A percentile compares a stretch with the other conserved stretches of the same genome.
These are phyloP conservation scores for Botrytis galanthina DNA, from an alignment of 2,329 filamentous ascomycete species.

Conservation along the genomic window DNA sequence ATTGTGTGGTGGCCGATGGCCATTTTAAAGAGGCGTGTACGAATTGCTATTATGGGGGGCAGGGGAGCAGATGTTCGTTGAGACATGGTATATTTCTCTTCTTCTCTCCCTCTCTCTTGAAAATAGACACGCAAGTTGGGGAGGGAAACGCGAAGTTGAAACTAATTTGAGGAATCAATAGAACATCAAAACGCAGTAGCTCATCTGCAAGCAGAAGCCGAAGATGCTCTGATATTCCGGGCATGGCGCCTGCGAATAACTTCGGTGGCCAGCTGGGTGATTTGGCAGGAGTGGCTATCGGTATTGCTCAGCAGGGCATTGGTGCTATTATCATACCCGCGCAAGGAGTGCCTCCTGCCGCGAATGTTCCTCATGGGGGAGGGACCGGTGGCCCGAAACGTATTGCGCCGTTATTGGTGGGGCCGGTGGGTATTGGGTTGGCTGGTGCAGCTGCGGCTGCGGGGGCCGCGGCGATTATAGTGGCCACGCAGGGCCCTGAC, in stretches of 20 bases:
- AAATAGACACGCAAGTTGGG: no score
- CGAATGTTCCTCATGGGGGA: background rate
- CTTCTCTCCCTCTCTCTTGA: background rate
- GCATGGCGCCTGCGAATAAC: slow-evolving; percentile 1
- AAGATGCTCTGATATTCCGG: background rate
- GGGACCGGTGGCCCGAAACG: background rate
- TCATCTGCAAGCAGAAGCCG: background rate
- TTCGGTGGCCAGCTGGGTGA: background rate
- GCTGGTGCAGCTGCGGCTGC: background rate
- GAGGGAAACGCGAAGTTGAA: no score
- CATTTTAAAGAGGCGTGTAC: background rate
- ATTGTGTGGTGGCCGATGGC: background rate
- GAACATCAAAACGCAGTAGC: background rate
- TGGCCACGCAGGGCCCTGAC: no score
- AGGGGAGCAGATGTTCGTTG: background rate
- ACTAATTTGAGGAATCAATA: background rate
- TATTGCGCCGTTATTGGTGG: background rate
- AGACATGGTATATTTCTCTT: background rate
- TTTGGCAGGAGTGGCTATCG: background rate
- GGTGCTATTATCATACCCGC: background rate
- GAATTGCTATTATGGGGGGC: background rate
- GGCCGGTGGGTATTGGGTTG: background rate
- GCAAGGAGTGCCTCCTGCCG: background rate
- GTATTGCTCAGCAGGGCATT: background rate
- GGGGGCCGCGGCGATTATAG: background rate